Evolutionary conservation across 1,284 basidiomycete species (phyloP).

Genomic region (Volvariella surrecta): DNA sequence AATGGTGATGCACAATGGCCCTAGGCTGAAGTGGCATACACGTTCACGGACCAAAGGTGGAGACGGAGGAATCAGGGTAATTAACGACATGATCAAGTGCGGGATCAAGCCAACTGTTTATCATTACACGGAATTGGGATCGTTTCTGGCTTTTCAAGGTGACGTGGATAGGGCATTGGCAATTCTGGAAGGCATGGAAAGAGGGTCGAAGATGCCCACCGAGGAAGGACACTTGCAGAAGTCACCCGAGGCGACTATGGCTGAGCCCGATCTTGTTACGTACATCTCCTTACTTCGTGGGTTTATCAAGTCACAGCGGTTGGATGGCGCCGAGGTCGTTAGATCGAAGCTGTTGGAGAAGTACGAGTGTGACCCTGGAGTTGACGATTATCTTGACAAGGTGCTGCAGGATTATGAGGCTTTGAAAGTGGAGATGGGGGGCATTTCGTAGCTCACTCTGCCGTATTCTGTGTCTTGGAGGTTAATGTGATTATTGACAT

Average conservation of each 20-base stretch:
- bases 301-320: conserved; percentile 15
- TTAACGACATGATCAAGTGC: conserved; percentile 28
- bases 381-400: conserved; percentile 14
- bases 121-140: conserved; percentile 31
- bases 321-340: conserved; percentile 16
- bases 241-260: conserved; percentile 10
- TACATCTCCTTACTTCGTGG: conserved; percentile 25
- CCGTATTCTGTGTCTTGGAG: too few species aligned
- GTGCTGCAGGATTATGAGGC: conserved; percentile 14
- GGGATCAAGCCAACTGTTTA: conserved; percentile 26
- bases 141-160: conserved; percentile 22
- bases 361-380: conserved; percentile 13
- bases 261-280: conserved; percentile 21
- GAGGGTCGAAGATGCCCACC: conserved; percentile 2
- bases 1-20: conserved; percentile 15
- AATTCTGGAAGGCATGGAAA: conserved; percentile 25
- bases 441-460: too few species aligned
- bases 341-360: conserved; percentile 11
- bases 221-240: background rate
- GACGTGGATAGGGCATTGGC: conserved; percentile 19
- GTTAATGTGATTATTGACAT: too few species aligned
- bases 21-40: conserved; percentile 7
- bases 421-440: conserved; percentile 8
- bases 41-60: conserved; percentile 7
- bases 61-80: conserved; percentile 17